Evolutionary conservation across 2,329 filamentous ascomycete genomes (phyloP), one percentile per base, ranked within the genome.

Genomic region (Madurella fahalii): DNA sequence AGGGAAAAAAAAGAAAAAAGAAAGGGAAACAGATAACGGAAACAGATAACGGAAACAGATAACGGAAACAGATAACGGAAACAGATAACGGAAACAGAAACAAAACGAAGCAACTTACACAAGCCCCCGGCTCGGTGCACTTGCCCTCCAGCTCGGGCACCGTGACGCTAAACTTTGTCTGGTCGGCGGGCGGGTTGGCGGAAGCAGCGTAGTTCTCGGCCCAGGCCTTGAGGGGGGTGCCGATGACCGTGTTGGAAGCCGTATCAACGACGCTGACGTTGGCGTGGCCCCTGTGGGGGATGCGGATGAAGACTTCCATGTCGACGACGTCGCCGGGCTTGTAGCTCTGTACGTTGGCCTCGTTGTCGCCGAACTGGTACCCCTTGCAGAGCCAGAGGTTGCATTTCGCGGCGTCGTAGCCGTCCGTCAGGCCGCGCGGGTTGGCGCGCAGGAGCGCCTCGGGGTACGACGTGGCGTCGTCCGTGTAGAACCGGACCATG

Each of bases 261-360:
- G 74, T 75, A 54, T 77, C 74, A 55, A 78, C 75, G 50, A 78
- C 68, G 41, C 71, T 75, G 52, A 78, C 76, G 58, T 79, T 79
- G 60, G 75, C 75, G 50, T 69, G 66, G 56, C 76, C 76, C 48
- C 65, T 69, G 66, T 79, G 76, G 4, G 76, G 74, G 55, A 76
- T 74, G 20, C 71, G 68, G 49, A 79, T 75, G 32, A 67, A 69
- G 39, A 78, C 69, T 37, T 68, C 66, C 48, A 78, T 67, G 62
- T 70, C 64, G 50, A 79, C 68, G 2, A 59, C 66, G 61, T 77
- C 65, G n/a, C 76, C 76, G 4, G 74, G 60, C n/a, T 62, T 62
- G 63, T 70, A 74, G 25, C 49, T 43, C 64, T 72, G 69, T 52
- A 72, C 70, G 58, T 68, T 65, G 57, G 61, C 68, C 13, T 51